Conservation (phyloP, 139 green algal genomes). For the Dunaliella primolecta region DNA sequence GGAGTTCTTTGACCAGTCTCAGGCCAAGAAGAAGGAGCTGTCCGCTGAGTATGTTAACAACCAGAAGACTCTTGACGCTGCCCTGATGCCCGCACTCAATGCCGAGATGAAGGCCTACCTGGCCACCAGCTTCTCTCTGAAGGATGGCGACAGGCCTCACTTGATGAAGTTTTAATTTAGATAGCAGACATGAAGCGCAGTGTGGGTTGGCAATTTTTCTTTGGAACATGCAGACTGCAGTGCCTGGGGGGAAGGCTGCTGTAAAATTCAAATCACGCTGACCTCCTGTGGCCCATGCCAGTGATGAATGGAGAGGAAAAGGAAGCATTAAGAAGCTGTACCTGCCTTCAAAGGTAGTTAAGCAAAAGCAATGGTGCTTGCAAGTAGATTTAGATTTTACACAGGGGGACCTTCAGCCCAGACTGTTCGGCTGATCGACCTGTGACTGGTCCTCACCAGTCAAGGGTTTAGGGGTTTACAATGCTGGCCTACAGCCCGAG, state of each 20-base stretch:
- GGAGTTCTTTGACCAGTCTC: constrained; percentile 36
- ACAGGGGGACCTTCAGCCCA: no score
- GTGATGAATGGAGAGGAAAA: no score
- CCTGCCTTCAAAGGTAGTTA: no score
- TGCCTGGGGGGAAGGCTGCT: background rate
- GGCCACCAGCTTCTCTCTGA: constrained; percentile 84
- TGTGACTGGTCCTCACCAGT: no score
- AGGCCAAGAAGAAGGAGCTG: constrained; percentile 79
- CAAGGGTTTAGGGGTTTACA: no score
- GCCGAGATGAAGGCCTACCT: constrained; percentile 92
- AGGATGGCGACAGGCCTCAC: constrained; percentile 88
- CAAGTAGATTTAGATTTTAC: no score
- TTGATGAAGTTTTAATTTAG: constrained; percentile 95
- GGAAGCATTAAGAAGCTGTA: no score
- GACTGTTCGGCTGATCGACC: no score
- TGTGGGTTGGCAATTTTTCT: background rate
- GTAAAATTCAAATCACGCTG: background rate
- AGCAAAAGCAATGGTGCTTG: no score
- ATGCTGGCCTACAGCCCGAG: no score
- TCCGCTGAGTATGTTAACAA: constrained; percentile 79
- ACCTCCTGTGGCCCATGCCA: background rate
- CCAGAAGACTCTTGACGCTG: constrained; percentile 89
- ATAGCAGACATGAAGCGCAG: background rate
- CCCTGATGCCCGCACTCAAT: constrained; percentile 55
- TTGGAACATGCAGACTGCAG: background rate